Conservation (phyloP, 306 rosid genomes). For the Astragalus membranaceus region DNA sequence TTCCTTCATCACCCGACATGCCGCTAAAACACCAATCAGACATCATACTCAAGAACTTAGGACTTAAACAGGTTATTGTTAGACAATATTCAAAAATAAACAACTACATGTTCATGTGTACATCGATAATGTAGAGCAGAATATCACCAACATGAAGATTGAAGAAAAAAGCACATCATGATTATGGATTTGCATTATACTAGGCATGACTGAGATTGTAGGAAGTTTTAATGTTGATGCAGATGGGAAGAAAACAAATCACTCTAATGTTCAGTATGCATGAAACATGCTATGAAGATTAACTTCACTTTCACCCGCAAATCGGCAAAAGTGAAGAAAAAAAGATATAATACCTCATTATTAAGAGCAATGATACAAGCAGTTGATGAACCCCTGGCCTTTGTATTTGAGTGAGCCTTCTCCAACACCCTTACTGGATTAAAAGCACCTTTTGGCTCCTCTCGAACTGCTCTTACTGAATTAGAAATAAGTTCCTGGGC, state of each 20-base stretch:
- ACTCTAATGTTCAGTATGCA: neutral
- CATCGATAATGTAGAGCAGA: neutral
- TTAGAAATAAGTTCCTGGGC: constrained; percentile 71
- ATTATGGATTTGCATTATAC: neutral
- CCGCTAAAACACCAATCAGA: neutral
- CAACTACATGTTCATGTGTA: neutral
- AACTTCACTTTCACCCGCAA: neutral
- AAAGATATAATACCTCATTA: constrained; percentile 42
- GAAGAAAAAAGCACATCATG: neutral
- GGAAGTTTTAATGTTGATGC: constrained; percentile 9
- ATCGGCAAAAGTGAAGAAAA: neutral
- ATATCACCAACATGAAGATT: neutral
- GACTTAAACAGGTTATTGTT: neutral
- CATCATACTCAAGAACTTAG: neutral
- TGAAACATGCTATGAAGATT: neutral
- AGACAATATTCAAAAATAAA: neutral
- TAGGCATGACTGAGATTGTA: neutral
- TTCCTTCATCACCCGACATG: neutral
- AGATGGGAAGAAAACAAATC: neutral
- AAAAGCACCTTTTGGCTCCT: constrained; percentile 59
- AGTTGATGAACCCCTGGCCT: constrained; percentile 82
- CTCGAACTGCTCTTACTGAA: constrained; percentile 56
- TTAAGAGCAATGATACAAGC: constrained; percentile 79
- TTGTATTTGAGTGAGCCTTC: constrained; percentile 68
- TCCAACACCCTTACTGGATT: constrained; percentile 69